Conservation (phyloP, 371 early-diverging fungal genomes). For the Apophysomyces elegans region DNA sequence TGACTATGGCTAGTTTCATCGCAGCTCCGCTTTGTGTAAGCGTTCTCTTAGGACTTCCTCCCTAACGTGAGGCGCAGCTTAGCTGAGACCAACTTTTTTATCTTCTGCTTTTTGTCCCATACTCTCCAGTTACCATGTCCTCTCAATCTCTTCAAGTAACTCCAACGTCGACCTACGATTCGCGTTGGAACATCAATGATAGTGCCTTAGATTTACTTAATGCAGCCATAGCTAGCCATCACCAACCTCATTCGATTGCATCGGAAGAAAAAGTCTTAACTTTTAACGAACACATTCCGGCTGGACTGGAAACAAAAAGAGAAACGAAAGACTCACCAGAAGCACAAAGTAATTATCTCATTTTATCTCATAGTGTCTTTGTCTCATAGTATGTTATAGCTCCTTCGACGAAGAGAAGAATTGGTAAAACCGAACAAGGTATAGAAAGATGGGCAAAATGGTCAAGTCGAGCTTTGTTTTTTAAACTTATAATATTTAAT, state of each 20-base stretch:
- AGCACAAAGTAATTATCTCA: conserved; percentile 8
- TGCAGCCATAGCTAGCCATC: conserved; percentile 40
- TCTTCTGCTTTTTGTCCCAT: neutral
- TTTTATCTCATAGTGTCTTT: neutral
- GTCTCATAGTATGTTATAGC: conserved; percentile 10
- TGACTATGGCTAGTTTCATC: too few relatives aligned
- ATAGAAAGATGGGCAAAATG: neutral
- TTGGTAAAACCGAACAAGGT: conserved; percentile 14
- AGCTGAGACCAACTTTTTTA: neutral
- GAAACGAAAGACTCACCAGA: neutral
- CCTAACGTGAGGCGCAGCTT: neutral
- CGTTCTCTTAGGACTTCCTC: too few relatives aligned
- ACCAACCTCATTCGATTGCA: conserved; percentile 15
- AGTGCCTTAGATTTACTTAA: conserved; percentile 28
- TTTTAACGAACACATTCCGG: conserved; percentile 11
- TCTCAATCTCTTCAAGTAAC: neutral
- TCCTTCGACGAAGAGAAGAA: conserved; percentile 6
- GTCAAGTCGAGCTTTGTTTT: neutral
- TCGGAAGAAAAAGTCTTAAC: conserved; percentile 8
- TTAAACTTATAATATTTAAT: too few relatives aligned
- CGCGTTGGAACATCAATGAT: conserved; percentile 1
- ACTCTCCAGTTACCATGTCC: neutral
- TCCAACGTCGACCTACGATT: neutral
- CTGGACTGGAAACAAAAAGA: conserved; percentile 2
- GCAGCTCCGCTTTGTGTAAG: too few relatives aligned